These are phyloP conservation scores for Aureobasidium subglaciale DNA, from an alignment of 2,329 filamentous ascomycete species.

Conservation along the genomic window DNA sequence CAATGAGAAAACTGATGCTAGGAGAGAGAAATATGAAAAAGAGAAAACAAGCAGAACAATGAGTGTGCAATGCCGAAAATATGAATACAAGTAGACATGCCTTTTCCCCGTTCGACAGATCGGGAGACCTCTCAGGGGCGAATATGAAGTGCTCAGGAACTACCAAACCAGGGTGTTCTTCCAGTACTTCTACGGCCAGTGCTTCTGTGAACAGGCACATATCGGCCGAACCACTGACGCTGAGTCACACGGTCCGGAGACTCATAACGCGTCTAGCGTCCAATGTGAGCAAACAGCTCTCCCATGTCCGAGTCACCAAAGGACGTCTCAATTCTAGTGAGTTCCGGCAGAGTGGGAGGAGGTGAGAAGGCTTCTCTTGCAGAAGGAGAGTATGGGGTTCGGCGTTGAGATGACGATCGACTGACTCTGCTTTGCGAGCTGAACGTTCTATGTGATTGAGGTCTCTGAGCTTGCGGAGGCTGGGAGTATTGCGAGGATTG, in stretches of 20 bases:
- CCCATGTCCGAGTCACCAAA: slow-evolving; percentile 12
- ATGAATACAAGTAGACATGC: neutral
- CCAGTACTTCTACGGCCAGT: neutral
- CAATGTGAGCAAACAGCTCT: slow-evolving; percentile 7
- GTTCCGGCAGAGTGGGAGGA: slow-evolving; percentile 11
- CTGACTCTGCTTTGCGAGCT: slow-evolving; percentile 6
- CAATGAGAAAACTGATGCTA: neutral
- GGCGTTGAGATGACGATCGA: neutral
- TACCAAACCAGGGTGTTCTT: neutral
- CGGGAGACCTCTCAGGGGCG: too few relatives aligned
- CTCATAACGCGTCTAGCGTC: slow-evolving; percentile 11
- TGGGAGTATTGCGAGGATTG: neutral
- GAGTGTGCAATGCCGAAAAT: neutral
- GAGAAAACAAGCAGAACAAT: neutral
- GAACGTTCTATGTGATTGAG: neutral
- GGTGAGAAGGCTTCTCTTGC: neutral
- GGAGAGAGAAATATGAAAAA: neutral
- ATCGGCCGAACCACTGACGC: neutral
- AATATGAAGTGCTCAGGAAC: too few relatives aligned
- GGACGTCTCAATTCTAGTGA: slow-evolving; percentile 10
- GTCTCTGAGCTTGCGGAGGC: neutral
- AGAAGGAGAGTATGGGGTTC: neutral
- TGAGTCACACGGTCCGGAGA: neutral
- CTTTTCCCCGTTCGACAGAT: neutral
- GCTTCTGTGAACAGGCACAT: neutral